Conservation (phyloP, 176 grass and related monocot genomes). For the Triticum monococcum region DNA sequence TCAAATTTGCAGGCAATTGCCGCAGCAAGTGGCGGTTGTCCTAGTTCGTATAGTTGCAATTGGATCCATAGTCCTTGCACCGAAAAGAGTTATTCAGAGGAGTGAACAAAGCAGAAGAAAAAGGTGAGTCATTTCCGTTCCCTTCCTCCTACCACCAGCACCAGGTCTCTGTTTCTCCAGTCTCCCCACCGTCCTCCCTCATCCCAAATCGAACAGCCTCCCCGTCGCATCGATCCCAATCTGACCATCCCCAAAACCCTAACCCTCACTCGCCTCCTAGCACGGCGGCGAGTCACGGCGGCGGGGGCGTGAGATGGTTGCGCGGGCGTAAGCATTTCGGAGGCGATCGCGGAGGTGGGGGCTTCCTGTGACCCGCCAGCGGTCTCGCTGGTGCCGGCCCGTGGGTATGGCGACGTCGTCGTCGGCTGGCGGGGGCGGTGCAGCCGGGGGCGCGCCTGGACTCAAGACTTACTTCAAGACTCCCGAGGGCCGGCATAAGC, state of each 20-base stretch:
- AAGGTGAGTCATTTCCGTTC: not conserved
- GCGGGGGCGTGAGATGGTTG: not conserved
- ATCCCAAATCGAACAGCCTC: slow-evolving; percentile 21
- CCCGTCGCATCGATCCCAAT: slow-evolving; percentile 25
- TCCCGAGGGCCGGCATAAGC: slow-evolving; percentile 90
- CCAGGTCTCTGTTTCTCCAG: slow-evolving; percentile 8
- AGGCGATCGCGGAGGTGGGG: slow-evolving; percentile 13
- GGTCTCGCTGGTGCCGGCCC: slow-evolving; percentile 27
- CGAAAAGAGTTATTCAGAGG: not conserved
- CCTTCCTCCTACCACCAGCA: slow-evolving; percentile 8
- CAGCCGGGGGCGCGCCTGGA: slow-evolving; percentile 36
- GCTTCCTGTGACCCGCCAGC: slow-evolving; percentile 4
- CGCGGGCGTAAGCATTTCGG: slow-evolving; percentile 1
- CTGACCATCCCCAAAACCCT: slow-evolving; percentile 19
- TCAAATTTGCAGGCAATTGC: too few relatives aligned
- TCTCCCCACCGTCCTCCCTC: slow-evolving; percentile 12
- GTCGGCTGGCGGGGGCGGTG: slow-evolving; percentile 38
- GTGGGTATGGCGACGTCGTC: slow-evolving; percentile 54
- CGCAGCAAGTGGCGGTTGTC: too few relatives aligned
- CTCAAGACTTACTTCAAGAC: slow-evolving; percentile 97
- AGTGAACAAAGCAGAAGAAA: not conserved
- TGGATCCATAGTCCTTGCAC: not conserved
- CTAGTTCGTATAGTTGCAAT: not conserved
- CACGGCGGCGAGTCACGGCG: slow-evolving; percentile 5
- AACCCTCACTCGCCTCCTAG: not conserved